Evolutionary conservation across 306 rosid species (phyloP).

Genomic region (Astragalus membranaceus): DNA sequence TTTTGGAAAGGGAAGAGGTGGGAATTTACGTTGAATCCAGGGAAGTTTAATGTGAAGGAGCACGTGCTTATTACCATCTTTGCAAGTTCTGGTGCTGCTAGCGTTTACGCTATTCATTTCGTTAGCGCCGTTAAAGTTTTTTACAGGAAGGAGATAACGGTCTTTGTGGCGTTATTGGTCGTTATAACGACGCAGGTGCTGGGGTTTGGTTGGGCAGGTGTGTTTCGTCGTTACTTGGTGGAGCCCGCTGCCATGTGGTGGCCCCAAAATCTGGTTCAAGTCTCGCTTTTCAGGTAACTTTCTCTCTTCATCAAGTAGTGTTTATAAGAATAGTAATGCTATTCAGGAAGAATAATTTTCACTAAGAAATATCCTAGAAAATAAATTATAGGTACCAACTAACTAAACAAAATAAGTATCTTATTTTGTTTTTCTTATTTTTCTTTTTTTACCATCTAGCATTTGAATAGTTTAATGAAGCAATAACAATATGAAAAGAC

Average conservation of each 20-base stretch:
- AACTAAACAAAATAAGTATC: too few species aligned
- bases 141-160: constrained; percentile 42
- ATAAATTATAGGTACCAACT: too few species aligned
- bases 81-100: constrained; percentile 80
- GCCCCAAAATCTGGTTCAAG: constrained; percentile 83
- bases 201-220: constrained; percentile 88
- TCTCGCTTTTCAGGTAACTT: constrained; percentile 53
- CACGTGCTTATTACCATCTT: constrained; percentile 85
- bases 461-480: too few species aligned
- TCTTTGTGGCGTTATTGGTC: constrained; percentile 51
- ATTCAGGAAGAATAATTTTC: too few species aligned
- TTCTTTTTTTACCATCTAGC: too few species aligned
- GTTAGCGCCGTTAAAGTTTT: constrained; percentile 58
- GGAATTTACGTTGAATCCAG: constrained; percentile 75
- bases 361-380: too few species aligned
- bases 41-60: constrained; percentile 75
- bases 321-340: too few species aligned
- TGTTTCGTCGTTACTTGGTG: constrained; percentile 62
- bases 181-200: constrained; percentile 68
- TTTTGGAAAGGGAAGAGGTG: constrained; percentile 50
- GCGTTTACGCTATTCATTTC: constrained; percentile 68
- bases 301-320: too few species aligned
- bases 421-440: too few species aligned
- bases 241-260: constrained; percentile 95
- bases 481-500: too few species aligned